Conservation (phyloP, 169 alveolate genomes). For the Theileria orientalis region DNA sequence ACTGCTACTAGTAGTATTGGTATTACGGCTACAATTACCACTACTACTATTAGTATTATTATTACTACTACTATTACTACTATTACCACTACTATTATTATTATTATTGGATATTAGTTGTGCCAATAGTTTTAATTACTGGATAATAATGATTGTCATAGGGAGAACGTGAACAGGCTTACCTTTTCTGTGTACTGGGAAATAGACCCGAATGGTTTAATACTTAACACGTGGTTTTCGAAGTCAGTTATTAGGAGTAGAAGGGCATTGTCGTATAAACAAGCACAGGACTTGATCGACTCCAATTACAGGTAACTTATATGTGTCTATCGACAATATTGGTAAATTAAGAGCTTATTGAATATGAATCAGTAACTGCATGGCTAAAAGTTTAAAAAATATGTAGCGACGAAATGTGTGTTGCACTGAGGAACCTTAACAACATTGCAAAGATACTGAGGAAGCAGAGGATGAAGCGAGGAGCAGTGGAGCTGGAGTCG, state of each 20-base stretch:
- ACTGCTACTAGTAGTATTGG: background rate
- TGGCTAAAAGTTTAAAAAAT: background rate
- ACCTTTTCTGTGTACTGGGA: conserved; percentile 94
- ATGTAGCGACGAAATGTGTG: conserved; percentile 70
- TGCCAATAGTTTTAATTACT: background rate
- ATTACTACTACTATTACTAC: no score
- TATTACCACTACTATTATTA: background rate
- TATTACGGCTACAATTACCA: background rate
- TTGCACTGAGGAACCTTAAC: conserved; percentile 82
- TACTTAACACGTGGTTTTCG: conserved; percentile 77
- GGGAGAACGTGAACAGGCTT: conserved; percentile 82
- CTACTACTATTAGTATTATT: no score
- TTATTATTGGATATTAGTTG: background rate
- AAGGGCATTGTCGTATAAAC: conserved; percentile 87
- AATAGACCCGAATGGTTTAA: conserved; percentile 83
- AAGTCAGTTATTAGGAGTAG: conserved; percentile 89
- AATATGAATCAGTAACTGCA: background rate
- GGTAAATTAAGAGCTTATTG: background rate
- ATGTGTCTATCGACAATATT: conserved; percentile 8
- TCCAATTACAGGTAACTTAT: conserved; percentile 69
- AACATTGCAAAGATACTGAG: conserved; percentile 84
- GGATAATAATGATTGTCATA: background rate
- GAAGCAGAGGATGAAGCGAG: conserved; percentile 86
- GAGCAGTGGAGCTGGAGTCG: conserved; percentile 94
- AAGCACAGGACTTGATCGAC: conserved; percentile 89